Percentiles rank a stretch among this genome's conserved stretches.
These are phyloP conservation scores for Penicillium sp. DNA, from an alignment of 2,329 filamentous ascomycete species.

Conservation along the genomic window DNA sequence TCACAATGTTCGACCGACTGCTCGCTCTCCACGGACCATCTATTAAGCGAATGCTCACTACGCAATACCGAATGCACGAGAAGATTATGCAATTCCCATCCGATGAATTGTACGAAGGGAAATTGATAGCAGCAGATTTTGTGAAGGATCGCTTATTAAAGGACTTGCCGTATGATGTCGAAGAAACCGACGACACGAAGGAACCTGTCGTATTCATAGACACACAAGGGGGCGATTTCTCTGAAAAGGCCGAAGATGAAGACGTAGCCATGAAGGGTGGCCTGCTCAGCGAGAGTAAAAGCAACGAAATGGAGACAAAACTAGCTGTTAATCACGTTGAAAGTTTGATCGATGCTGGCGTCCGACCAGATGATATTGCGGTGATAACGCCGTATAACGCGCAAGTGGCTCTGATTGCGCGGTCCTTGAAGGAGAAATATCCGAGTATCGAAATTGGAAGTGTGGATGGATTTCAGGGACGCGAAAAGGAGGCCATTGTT, in stretches of 20 bases:
- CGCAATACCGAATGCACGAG: conserved; percentile 97
- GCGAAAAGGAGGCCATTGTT: conserved; percentile 93
- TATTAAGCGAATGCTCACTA: conserved; percentile 94
- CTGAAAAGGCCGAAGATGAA: conserved; percentile 74
- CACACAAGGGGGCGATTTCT: conserved; percentile 90
- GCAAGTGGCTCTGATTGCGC: conserved; percentile 74
- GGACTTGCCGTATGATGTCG: conserved; percentile 72
- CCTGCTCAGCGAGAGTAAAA: conserved; percentile 71
- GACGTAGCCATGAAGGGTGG: conserved; percentile 52
- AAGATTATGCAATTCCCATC: conserved; percentile 94
- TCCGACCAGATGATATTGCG: conserved; percentile 80
- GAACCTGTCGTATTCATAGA: conserved; percentile 93
- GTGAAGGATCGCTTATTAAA: conserved; percentile 73
- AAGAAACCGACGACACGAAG: conserved; percentile 77
- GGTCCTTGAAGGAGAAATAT: conserved; percentile 72
- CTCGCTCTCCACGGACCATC: conserved; percentile 72
- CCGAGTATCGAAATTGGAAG: conserved; percentile 90
- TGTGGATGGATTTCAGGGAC: conserved; percentile 93
- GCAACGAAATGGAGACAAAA: conserved; percentile 84
- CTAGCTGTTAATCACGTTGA: conserved; percentile 75
- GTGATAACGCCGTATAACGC: conserved; percentile 96
- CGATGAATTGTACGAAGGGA: conserved; percentile 76
- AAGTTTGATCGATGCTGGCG: conserved; percentile 71
- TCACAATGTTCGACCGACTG: conserved; percentile 88
- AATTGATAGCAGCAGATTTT: conserved; percentile 72